Evolutionary conservation across 2,329 filamentous ascomycete species (phyloP).

Genomic region (Fusarium xylarioides): DNA sequence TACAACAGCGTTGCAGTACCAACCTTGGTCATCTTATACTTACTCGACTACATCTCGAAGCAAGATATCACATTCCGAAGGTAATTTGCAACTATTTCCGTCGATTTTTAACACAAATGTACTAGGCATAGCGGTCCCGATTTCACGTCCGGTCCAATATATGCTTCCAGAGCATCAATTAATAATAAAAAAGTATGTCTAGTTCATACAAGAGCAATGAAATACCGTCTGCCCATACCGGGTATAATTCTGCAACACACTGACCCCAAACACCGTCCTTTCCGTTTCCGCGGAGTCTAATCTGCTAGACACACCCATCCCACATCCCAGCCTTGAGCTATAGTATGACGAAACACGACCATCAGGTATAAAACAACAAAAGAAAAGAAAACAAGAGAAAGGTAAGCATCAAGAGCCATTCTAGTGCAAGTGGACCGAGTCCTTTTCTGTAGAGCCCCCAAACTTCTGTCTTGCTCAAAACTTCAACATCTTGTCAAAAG

Average conservation of each 20-base stretch:
- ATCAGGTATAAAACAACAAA: constrained; percentile 15
- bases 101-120: too few relatives aligned
- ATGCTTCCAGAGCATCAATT: constrained; percentile 19
- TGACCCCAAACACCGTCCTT: constrained; percentile 38
- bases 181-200: constrained; percentile 4
- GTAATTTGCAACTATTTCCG: too few relatives aligned
- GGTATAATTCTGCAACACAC: constrained; percentile 41
- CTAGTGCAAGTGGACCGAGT: constrained; percentile 18
- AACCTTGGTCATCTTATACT: background rate
- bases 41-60: background rate
- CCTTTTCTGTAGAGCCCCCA: constrained; percentile 16
- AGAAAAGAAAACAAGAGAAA: background rate
- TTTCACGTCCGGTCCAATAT: background rate
- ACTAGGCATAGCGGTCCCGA: background rate
- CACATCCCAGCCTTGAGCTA: constrained; percentile 17
- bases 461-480: constrained; percentile 13
- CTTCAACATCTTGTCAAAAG: constrained; percentile 8
- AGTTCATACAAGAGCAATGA: constrained; percentile 20
- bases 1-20: background rate
- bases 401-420: constrained; percentile 18
- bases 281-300: constrained; percentile 33
- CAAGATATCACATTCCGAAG: background rate
- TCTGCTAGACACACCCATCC: constrained; percentile 29
- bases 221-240: constrained; percentile 36
- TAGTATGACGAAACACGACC: constrained; percentile 12